Base-by-base conservation (phyloP, 768 basidiomycete species). In the Lactifluus volemus region DNA sequence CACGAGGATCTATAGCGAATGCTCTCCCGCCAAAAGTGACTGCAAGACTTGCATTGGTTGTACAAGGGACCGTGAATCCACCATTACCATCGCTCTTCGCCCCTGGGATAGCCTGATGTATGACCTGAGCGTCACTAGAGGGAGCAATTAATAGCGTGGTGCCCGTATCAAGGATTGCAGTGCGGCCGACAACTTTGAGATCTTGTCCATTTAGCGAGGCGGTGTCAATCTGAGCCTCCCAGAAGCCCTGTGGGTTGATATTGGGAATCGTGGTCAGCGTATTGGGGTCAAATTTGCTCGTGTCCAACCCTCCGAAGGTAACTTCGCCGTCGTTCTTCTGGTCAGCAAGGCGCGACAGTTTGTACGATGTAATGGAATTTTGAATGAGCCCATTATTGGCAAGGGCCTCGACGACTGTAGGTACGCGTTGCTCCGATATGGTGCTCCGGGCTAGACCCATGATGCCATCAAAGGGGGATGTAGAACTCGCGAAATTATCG, bases 231-330 rank as follows among this genome's bases (percentile, higher is more conserved):
- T 73, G 73, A 15, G 77, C 85, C 75, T 92, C 88, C 92, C 92
- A 94, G 77, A 92, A 94, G 42, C 90, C 89, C 29, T 77, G 63
- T 6, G 63, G 49, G 72, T 81, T 89, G 70, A 88, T 81, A 66
- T 89, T 91, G 55, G 72, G 67, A 53, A 91, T 58, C 0, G 80
- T 83, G 47, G 80, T 76, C 41, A 89, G 76, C 2, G 88, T 84
- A 15, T 67, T 61, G 5, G 77, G 57, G 65, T 84, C 79, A 70
- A 90, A 89, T 72, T 92, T 90, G 63, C 80, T 49, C 21, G 21
- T 10, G 72, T 93, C 88, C 38, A 91, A 78, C 12, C 80, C 86
- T 38, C 91, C 92, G 64, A 94, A 88, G 8, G 90, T 90, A 60
- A 93, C 79, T 73, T 90, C 80, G 53, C 91, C 91, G 66, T 91